Evolutionary conservation across 1,284 basidiomycete genomes (phyloP).

Genomic region (Omphalotus olearius): DNA sequence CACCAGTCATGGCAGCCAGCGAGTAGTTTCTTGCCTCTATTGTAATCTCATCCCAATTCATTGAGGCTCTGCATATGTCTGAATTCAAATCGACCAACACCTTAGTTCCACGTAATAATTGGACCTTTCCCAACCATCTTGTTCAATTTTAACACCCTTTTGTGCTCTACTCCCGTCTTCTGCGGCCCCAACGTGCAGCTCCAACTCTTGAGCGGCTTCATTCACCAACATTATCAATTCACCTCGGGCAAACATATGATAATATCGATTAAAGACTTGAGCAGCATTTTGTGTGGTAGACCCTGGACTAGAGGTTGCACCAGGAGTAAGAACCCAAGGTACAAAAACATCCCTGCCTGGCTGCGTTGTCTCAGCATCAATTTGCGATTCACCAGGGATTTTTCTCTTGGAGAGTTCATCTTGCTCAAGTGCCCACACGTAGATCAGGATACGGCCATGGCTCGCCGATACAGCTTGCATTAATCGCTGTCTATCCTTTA

Average conservation of each 20-base stretch:
- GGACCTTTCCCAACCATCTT: slow-evolving; percentile 83
- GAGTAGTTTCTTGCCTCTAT: slow-evolving; percentile 38
- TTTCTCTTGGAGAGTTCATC: slow-evolving; percentile 74
- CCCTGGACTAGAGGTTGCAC: not conserved
- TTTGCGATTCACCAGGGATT: slow-evolving; percentile 36
- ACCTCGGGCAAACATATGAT: slow-evolving; percentile 86
- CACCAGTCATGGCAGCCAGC: slow-evolving; percentile 70
- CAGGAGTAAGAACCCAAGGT: slow-evolving; percentile 35
- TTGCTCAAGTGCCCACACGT: slow-evolving; percentile 99
- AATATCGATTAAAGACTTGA: slow-evolving; percentile 79
- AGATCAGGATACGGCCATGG: slow-evolving; percentile 83
- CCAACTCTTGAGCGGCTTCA: slow-evolving; percentile 59
- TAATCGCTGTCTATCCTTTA: slow-evolving; percentile 45
- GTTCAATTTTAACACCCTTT: slow-evolving; percentile 59
- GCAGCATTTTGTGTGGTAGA: slow-evolving; percentile 9
- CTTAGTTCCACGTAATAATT: slow-evolving; percentile 76
- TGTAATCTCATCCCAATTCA: slow-evolving; percentile 12
- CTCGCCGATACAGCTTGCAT: slow-evolving; percentile 57
- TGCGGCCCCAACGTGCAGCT: slow-evolving; percentile 43
- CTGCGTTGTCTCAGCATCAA: slow-evolving; percentile 7
- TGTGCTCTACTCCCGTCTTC: slow-evolving; percentile 12
- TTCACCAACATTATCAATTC: slow-evolving; percentile 66
- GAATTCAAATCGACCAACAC: slow-evolving; percentile 41
- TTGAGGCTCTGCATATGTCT: not conserved
- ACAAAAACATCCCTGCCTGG: slow-evolving; percentile 43